These are phyloP conservation scores for Fraxinus paxiana DNA, from an alignment of 305 asterid species.

Conservation along the genomic window DNA sequence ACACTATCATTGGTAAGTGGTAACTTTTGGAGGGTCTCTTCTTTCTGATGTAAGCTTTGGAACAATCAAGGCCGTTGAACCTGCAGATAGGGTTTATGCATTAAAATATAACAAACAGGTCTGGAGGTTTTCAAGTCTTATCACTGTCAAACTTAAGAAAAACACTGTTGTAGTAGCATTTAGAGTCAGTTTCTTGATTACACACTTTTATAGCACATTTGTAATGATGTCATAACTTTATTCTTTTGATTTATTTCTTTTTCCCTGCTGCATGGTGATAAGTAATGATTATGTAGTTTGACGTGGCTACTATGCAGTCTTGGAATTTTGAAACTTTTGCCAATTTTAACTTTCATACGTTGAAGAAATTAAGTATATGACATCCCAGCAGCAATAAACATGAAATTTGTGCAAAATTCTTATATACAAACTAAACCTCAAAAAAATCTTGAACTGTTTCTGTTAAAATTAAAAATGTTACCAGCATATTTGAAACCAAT, in stretches of 20 bases:
- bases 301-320: not conserved
- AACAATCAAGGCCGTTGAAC: not conserved
- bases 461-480: not conserved
- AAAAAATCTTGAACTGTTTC: not conserved
- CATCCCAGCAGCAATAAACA: not conserved
- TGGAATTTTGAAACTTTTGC: not conserved
- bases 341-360: not conserved
- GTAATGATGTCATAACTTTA: not conserved
- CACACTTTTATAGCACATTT: not conserved
- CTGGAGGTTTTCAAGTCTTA: not conserved
- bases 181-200: not conserved
- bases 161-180: not conserved
- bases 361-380: not conserved
- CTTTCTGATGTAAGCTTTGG: not conserved
- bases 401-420: not conserved
- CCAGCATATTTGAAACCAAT: not conserved
- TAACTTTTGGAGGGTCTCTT: not conserved
- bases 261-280: not conserved
- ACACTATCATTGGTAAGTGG: not conserved
- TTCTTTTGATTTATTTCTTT: not conserved
- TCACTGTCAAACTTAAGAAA: not conserved
- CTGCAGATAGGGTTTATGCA: not conserved
- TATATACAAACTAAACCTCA: not conserved
- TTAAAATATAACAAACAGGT: not conserved
- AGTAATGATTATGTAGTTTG: not conserved